Percentiles rank a stretch among this genome's conserved stretches.
Conservation (phyloP, 495 filamentous ascomycete species). For the Massariosphaeria phaeospora region DNA sequence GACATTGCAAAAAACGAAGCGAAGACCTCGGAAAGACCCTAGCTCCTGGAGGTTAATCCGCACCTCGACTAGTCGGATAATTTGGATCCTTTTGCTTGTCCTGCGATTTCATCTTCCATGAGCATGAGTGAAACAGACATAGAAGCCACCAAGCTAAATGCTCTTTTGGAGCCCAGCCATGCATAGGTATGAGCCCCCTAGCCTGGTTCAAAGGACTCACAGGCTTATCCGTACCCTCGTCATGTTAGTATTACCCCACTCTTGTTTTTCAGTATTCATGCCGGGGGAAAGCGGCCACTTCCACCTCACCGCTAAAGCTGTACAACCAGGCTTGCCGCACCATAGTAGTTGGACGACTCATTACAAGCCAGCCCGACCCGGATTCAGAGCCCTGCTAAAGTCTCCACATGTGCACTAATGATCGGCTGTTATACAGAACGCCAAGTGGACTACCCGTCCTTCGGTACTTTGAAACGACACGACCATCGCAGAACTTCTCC, state of each 20-base stretch:
- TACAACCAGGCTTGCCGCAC: constrained; percentile 22
- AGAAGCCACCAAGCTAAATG: neutral
- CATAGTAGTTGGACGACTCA: neutral
- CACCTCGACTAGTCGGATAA: too few species aligned
- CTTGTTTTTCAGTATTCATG: neutral
- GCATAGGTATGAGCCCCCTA: neutral
- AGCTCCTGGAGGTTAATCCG: too few species aligned
- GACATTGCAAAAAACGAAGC: neutral
- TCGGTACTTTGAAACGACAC: constrained; percentile 13
- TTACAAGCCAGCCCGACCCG: neutral
- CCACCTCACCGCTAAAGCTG: constrained; percentile 28
- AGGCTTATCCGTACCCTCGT: too few species aligned
- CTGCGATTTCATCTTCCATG: neutral
- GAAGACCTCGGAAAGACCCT: too few species aligned
- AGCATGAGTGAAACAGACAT: neutral
- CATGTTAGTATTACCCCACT: too few species aligned
- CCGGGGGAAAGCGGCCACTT: constrained; percentile 13
- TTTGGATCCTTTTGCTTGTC: neutral
- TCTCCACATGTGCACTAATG: neutral
- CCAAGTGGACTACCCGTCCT: neutral
- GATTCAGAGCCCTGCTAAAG: neutral
- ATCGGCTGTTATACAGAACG: neutral
- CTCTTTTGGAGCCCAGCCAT: neutral
- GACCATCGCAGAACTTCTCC: neutral
- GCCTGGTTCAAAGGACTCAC: neutral